phyloP scores from a whole-genome alignment of 2,329 filamentous ascomycete species.

The Neonectria neomacrospora region DNA sequence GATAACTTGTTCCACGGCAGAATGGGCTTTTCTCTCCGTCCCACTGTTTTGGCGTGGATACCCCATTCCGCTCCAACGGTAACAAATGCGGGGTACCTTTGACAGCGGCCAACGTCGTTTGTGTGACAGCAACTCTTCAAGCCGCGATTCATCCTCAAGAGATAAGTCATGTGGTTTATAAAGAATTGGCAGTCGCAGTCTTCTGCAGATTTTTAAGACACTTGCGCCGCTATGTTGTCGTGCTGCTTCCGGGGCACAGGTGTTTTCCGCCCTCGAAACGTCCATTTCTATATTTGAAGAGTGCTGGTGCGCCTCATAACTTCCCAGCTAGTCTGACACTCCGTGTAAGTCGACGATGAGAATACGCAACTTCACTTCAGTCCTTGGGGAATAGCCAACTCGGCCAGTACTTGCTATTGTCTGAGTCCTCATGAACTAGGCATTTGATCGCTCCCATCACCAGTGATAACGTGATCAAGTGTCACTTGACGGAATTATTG shows the following conservation, averaged over 20 bases:
- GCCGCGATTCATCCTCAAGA: neutral
- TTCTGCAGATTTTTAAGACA: neutral
- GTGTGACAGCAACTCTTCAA: neutral
- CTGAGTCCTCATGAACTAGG: neutral
- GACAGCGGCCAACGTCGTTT: neutral
- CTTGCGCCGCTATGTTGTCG: too few species aligned
- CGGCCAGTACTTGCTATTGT: neutral
- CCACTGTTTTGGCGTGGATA: constrained; percentile 14
- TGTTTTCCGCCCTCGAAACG: too few species aligned
- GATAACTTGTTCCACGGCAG: constrained; percentile 24
- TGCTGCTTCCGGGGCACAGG: too few species aligned
- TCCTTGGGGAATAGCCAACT: neutral
- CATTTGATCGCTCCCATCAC: neutral
- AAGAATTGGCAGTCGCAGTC: neutral
- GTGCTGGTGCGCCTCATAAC: too few species aligned
- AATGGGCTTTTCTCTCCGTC: constrained; percentile 6
- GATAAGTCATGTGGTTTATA: neutral
- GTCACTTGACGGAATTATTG: neutral
- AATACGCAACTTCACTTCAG: neutral
- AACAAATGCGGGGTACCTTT: constrained; percentile 14
- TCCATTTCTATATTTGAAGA: too few species aligned
- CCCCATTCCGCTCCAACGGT: constrained; percentile 6
- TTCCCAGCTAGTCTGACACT: neutral
- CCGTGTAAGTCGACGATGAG: neutral
- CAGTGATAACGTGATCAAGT: neutral